A percentile compares a stretch with the other conserved stretches of the same genome.
Evolutionary conservation across 768 basidiomycete species (phyloP).

Genomic region (Boletus barrowsii): DNA sequence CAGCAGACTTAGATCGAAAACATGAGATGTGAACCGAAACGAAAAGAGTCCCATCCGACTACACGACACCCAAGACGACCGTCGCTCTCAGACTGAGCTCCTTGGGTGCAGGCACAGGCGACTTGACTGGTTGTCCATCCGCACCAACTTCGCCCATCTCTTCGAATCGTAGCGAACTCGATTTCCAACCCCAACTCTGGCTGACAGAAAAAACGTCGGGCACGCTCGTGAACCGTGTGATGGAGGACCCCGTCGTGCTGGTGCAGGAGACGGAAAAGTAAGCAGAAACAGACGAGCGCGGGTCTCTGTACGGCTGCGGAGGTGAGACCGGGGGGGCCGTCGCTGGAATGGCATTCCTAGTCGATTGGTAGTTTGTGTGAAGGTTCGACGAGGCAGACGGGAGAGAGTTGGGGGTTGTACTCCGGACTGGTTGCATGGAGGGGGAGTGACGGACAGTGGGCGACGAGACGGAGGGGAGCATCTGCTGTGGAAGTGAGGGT

Average conservation of each 20-base stretch:
- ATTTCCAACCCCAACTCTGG: slow-evolving; percentile 96
- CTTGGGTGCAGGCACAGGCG: slow-evolving; percentile 28
- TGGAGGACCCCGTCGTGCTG: slow-evolving; percentile 73
- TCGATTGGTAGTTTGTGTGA: slow-evolving; percentile 23
- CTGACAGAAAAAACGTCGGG: slow-evolving; percentile 83
- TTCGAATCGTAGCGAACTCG: slow-evolving; percentile 50
- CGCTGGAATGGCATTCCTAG: slow-evolving; percentile 32
- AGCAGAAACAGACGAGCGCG: slow-evolving; percentile 64
- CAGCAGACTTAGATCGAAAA: slow-evolving; percentile 2
- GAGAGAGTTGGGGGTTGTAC: slow-evolving; percentile 39
- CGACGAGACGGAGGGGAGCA: slow-evolving; percentile 25
- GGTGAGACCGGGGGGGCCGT: slow-evolving; percentile 49
- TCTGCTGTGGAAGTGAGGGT: slow-evolving; percentile 31
- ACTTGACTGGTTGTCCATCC: slow-evolving; percentile 31
- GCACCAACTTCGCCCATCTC: slow-evolving; percentile 42
- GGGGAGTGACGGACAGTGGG: slow-evolving; percentile 41
- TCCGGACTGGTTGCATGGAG: slow-evolving; percentile 46
- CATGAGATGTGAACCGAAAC: neutral
- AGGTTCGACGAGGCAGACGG: slow-evolving; percentile 20
- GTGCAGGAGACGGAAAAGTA: slow-evolving; percentile 85
- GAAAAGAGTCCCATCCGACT: neutral
- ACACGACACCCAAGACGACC: slow-evolving; percentile 75
- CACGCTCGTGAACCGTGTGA: slow-evolving; percentile 80
- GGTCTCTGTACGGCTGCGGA: slow-evolving; percentile 71
- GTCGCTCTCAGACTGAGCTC: slow-evolving; percentile 75